These are phyloP conservation scores for Hygrophila difformis DNA, from an alignment of 257 asterid species.

Conservation along the genomic window DNA sequence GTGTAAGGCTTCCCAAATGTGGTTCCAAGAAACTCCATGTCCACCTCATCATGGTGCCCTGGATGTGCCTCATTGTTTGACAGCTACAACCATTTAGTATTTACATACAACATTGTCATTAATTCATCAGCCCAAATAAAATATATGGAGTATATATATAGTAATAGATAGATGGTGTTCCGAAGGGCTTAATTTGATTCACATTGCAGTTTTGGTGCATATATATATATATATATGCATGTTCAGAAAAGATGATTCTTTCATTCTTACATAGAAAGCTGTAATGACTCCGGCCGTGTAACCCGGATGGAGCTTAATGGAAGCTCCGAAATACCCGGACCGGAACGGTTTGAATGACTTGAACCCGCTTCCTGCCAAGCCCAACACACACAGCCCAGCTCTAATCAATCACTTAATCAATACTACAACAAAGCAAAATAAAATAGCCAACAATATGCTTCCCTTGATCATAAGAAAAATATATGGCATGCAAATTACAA, in stretches of 20 bases:
- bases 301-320: slow-evolving; percentile 80
- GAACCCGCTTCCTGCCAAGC: slow-evolving; percentile 70
- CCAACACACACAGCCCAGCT: too few relatives aligned
- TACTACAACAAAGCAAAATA: too few relatives aligned
- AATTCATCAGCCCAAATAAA: too few relatives aligned
- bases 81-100: slow-evolving; percentile 40
- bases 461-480: not conserved
- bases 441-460: too few relatives aligned
- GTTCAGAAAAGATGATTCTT: not conserved
- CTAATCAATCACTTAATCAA: too few relatives aligned
- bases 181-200: too few relatives aligned
- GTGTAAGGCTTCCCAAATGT: slow-evolving; percentile 90
- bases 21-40: slow-evolving; percentile 86
- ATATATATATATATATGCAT: too few relatives aligned
- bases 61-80: slow-evolving; percentile 84
- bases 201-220: too few relatives aligned
- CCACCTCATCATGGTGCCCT: slow-evolving; percentile 87
- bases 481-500: not conserved
- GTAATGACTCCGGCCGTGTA: slow-evolving; percentile 95
- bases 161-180: too few relatives aligned
- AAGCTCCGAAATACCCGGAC: slow-evolving; percentile 82
- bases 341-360: slow-evolving; percentile 86
- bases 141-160: too few relatives aligned
- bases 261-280: slow-evolving; percentile 63
- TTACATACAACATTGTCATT: too few relatives aligned